These are phyloP conservation scores for Capsicum rhomboideum DNA, from an alignment of 257 asterid species.

Conservation along the genomic window DNA sequence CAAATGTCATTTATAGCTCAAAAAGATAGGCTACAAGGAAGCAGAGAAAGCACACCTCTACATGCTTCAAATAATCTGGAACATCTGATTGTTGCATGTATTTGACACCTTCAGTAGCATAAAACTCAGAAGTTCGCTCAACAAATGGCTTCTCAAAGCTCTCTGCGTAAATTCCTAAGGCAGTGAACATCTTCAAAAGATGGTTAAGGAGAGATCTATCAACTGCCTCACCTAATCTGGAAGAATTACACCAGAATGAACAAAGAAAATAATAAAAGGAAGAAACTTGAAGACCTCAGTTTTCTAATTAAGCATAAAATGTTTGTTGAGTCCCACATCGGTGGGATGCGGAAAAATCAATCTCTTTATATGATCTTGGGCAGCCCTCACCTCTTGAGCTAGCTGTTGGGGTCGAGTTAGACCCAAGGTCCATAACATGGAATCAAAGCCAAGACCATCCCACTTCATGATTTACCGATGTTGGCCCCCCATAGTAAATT, in stretches of 20 bases:
- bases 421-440: neutral
- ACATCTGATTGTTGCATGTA: constrained; percentile 96
- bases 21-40: neutral
- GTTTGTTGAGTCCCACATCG: neutral
- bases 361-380: neutral
- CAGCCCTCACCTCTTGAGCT: neutral
- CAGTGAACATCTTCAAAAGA: constrained; percentile 97
- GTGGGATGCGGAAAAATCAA: neutral
- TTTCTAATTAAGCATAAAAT: neutral
- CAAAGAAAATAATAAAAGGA: neutral
- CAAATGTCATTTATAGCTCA: neutral
- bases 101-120: constrained; percentile 91
- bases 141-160: constrained; percentile 97
- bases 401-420: neutral
- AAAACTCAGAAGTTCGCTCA: constrained; percentile 89
- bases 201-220: constrained; percentile 95
- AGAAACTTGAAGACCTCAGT: neutral
- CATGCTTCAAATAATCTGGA: constrained; percentile 88
- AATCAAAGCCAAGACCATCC: neutral
- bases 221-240: constrained; percentile 85
- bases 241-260: constrained; percentile 8
- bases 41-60: constrained; percentile 48
- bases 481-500: neutral
- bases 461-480: neutral
- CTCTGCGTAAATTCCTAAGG: constrained; percentile 83